Conservation (phyloP, 495 filamentous ascomycete genomes). For the Hypoxylon crocopeplum region DNA sequence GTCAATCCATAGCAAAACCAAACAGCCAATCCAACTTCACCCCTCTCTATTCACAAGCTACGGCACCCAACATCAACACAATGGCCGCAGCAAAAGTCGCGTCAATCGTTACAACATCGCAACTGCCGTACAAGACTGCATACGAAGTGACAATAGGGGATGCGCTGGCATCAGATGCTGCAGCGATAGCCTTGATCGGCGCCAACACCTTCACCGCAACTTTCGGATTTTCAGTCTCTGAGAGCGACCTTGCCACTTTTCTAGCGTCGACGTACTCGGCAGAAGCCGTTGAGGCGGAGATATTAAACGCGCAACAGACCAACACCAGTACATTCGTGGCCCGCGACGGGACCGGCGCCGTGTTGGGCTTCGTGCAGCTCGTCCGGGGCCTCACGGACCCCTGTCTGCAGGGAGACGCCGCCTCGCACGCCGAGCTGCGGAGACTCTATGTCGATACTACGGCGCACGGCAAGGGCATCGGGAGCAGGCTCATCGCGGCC, state of each 20-base stretch:
- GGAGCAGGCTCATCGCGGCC: conserved; percentile 39
- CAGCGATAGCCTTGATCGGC: conserved; percentile 45
- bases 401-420: conserved; percentile 33
- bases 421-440: conserved; percentile 44
- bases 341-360: conserved; percentile 18
- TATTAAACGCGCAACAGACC: conserved; percentile 33
- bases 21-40: no score
- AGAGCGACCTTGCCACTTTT: conserved; percentile 43
- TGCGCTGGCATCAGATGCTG: conserved; percentile 41
- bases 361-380: conserved; percentile 48
- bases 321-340: conserved; percentile 41
- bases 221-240: conserved; percentile 46
- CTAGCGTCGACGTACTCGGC: conserved; percentile 38
- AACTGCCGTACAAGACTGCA: not conserved
- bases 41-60: no score
- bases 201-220: conserved; percentile 41
- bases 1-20: no score
- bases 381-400: conserved; percentile 41
- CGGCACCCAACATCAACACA: no score
- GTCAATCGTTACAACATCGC: not conserved
- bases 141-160: conserved; percentile 36
- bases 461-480: conserved; percentile 45
- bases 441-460: conserved; percentile 47
- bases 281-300: conserved; percentile 32
- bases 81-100: conserved; percentile 31